Evolutionary conservation across 2,329 filamentous ascomycete genomes (phyloP).

Genomic region (Emergomyces orientalis): DNA sequence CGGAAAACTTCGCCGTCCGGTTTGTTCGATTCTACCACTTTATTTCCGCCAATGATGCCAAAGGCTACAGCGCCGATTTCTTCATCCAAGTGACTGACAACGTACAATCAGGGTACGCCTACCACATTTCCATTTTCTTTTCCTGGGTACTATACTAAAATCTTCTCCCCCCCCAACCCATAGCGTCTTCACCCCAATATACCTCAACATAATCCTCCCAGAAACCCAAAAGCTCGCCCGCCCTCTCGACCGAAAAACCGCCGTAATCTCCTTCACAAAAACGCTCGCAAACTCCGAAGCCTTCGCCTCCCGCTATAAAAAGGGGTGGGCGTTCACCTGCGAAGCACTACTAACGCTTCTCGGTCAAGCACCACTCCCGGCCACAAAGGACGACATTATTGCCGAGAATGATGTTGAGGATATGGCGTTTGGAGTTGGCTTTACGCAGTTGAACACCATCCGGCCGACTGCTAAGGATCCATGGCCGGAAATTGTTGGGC

Average conservation of each 20-base stretch:
- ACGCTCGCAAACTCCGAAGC: constrained; percentile 76
- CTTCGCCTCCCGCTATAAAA: constrained; percentile 72
- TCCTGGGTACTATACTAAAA: background rate
- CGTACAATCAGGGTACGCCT: constrained; percentile 57
- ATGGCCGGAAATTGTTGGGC: constrained; percentile 74
- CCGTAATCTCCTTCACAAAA: constrained; percentile 87
- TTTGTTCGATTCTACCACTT: constrained; percentile 95
- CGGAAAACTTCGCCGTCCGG: constrained; percentile 74
- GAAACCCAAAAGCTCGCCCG: constrained; percentile 81
- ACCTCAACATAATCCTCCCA: constrained; percentile 75
- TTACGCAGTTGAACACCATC: constrained; percentile 87
- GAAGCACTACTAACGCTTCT: constrained; percentile 82
- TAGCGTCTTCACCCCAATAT: constrained; percentile 63
- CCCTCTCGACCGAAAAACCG: constrained; percentile 84
- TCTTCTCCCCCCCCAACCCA: background rate
- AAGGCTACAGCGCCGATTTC: constrained; percentile 83
- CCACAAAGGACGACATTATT: constrained; percentile 64
- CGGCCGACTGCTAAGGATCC: constrained; percentile 65
- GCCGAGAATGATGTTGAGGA: constrained; percentile 89
- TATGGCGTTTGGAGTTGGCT: constrained; percentile 86
- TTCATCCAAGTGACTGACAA: constrained; percentile 78
- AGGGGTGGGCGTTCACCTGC: constrained; percentile 86
- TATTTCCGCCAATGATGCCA: constrained; percentile 66
- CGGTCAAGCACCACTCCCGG: constrained; percentile 71
- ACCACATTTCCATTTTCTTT: constrained; percentile 1